Base-by-base conservation (phyloP, 768 basidiomycete genomes). In the Zangia roseola region DNA sequence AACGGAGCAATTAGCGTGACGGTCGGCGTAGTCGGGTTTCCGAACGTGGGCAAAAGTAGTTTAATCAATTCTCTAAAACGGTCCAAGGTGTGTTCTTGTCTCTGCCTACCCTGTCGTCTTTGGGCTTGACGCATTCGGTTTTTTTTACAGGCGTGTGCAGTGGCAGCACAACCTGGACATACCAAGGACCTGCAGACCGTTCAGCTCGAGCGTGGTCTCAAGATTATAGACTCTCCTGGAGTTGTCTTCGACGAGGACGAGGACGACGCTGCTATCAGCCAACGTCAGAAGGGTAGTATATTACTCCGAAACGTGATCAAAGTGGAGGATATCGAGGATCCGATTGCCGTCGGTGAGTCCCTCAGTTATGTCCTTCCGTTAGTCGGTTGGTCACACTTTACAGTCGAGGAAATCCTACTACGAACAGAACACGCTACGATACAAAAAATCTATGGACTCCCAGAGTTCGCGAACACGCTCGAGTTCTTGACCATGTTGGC, bases 31-130 rank as follows among this genome's bases (percentile, higher is more conserved):
- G 90, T 97, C 5, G 95, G 95, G 2, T 95, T 93, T 69, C 95
- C 95, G 1, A 98, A 98, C 67, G 95, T 98, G 39, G 95, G 95
- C 13, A 98, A 98, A 72, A 94, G 91, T 48, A 89, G 85, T 60
- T 63, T 98, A 49, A 94, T 99, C 67, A 98, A 98, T 67, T 88
- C 91, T 37, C 71, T 99, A 43, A 94, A 93, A 69, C 73, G 92
- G 31, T 81, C 83, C 52, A 93, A 90, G 71, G 87, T 86, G 20
- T 1, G 71, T 56, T n/a, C 6, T 17, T 19, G 17, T 40, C n/a
- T 43, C 3, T 56, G 14, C 12, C 40, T 20, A 10, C 16, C 7
- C 1, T 28, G 16, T 48, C 19, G 16, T 30, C 17, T 31, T 25
- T 21, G 3, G 2, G 16, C n/a, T n/a, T 24, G 48, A 28, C 36